Evolutionary conservation across 352 stramenopile species (phyloP), one percentile per base, ranked within the genome.

Genomic region (Thraustochytrium sp.): DNA sequence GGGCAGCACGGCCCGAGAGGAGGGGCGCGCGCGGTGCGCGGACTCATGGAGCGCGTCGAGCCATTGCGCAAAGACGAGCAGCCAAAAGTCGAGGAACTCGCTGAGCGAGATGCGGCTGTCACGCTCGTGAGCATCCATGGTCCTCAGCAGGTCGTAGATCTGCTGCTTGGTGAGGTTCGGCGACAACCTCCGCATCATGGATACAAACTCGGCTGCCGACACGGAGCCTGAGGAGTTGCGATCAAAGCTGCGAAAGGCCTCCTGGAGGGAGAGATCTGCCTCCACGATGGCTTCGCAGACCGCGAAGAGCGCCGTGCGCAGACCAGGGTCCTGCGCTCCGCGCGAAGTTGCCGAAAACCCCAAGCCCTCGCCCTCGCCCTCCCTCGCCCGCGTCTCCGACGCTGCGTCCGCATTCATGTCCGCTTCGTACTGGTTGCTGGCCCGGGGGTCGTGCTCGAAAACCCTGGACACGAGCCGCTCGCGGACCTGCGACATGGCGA

Each of bases 21-120:
- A 16, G 42, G 9, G n/a, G 56, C 56, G 8, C 4, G n/a, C 31
- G 18, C 38, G 11, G 9, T 73, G 46, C 11, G 73, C 3, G 21
- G 21, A 8, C 16, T 68, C 11, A 8, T 76, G 76, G 26, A 76
- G 64, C 26, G 8, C n/a, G 11, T 46, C 21, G 23, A 80, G 68
- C 68, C 68, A 80, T 31, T 80, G 68, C 21, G 44, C 34, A 42
- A 63, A 63, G 37, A 80, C 37, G 53, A 80, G 44, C 9, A 64
- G 48, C 68, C 68, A 80, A 51, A 80, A 80, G 31, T 64, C 53
- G 38, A 80, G 48, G 26, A 80, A 80, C 18, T 61, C 68, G n/a
- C 34, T 26, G 18, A 63, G 21, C 9, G 21, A 75, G 68, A 80
- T 80, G 34, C 44, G 31, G 48, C 68, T 23, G 13, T 80, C 68